Conservation (phyloP, 2,329 filamentous ascomycete genomes). For the Penicillium sp. region DNA sequence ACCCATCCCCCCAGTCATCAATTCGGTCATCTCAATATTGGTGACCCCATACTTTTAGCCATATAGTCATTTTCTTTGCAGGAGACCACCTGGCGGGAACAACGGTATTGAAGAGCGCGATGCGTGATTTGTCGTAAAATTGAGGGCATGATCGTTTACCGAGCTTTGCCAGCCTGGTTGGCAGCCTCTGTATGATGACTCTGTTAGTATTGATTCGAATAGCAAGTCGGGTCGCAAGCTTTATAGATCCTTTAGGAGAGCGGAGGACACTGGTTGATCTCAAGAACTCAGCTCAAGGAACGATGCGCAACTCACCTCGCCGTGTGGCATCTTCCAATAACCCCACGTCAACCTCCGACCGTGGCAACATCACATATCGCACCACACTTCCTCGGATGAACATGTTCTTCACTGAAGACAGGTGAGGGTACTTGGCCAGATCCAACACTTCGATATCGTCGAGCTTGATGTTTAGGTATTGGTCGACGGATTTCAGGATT, state of each 20-base stretch:
- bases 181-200: constrained; percentile 42
- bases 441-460: constrained; percentile 93
- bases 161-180: constrained; percentile 50
- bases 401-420: constrained; percentile 89
- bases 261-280: no score
- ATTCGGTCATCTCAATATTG: not conserved
- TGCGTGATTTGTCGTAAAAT: constrained; percentile 13
- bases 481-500: constrained; percentile 93
- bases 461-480: constrained; percentile 98
- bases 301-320: constrained; percentile 59
- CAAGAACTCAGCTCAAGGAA: not conserved
- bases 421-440: constrained; percentile 89
- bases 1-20: not conserved
- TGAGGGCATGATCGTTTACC: constrained; percentile 33
- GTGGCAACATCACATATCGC: constrained; percentile 84
- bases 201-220: constrained; percentile 10
- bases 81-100: constrained; percentile 12
- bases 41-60: constrained; percentile 4
- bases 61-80: constrained; percentile 12
- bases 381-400: constrained; percentile 94
- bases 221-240: not conserved
- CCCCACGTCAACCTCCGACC: constrained; percentile 76
- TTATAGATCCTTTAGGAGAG: not conserved
- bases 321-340: constrained; percentile 87
- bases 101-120: constrained; percentile 17